These are phyloP conservation scores for Auricularia auricula-judae DNA, from an alignment of 768 basidiomycete species.

Conservation along the genomic window DNA sequence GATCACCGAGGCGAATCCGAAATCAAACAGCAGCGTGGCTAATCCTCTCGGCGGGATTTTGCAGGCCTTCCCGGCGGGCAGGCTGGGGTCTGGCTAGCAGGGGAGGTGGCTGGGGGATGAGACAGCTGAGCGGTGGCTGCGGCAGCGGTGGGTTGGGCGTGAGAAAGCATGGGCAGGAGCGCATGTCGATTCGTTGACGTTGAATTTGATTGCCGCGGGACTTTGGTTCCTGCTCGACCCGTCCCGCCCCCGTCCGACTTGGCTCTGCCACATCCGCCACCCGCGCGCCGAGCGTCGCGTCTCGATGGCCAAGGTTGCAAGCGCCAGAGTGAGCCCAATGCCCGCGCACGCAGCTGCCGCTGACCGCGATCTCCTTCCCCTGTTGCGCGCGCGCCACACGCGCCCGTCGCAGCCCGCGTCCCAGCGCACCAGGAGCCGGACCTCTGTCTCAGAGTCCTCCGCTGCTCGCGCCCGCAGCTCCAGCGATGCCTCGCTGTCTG, in stretches of 20 bases:
- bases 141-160: no score
- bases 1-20: no score
- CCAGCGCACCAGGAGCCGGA: conserved; percentile 1
- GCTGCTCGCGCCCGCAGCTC: neutral
- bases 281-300: neutral
- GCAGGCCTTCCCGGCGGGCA: no score
- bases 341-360: neutral
- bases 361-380: neutral
- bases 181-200: neutral
- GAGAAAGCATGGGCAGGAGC: no score
- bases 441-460: neutral
- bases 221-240: neutral
- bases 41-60: no score
- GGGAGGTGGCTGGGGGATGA: no score
- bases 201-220: neutral
- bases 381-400: neutral
- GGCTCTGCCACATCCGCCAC: neutral
- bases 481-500: neutral
- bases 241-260: neutral
- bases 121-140: no score
- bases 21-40: no score
- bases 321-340: neutral
- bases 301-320: neutral
- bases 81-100: no score
- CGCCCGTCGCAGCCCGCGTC: neutral